These are phyloP conservation scores for Aspergillus haitiensis DNA, from an alignment of 495 filamentous ascomycete genomes.

Conservation along the genomic window DNA sequence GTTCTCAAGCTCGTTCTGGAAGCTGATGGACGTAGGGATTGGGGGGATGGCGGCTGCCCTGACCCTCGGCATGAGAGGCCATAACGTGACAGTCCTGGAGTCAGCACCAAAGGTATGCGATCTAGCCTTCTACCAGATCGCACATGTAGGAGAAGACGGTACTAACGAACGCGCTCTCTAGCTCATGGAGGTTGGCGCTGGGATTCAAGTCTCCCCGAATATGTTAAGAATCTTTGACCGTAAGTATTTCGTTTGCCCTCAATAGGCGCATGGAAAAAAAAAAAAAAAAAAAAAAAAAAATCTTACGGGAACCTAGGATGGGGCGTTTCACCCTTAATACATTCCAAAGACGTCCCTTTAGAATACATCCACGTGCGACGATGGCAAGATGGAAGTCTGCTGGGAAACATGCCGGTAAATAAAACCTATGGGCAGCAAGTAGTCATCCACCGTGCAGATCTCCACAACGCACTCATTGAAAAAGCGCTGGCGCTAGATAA, in stretches of 20 bases:
- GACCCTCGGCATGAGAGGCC: slow-evolving; percentile 55
- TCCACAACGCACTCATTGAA: slow-evolving; percentile 45
- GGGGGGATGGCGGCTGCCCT: slow-evolving; percentile 67
- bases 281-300: too few relatives aligned
- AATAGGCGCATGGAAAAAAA: too few relatives aligned
- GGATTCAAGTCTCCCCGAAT: slow-evolving; percentile 78
- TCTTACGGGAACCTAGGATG: slow-evolving; percentile 33
- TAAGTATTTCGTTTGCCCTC: slow-evolving; percentile 22
- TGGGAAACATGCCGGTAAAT: slow-evolving; percentile 43
- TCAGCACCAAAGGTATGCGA: slow-evolving; percentile 37
- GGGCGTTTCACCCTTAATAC: slow-evolving; percentile 44
- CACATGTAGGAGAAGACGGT: background rate
- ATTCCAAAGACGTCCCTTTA: slow-evolving; percentile 39
- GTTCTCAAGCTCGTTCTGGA: slow-evolving; percentile 5
- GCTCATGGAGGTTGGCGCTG: slow-evolving; percentile 68
- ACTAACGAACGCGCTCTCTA: slow-evolving; percentile 19
- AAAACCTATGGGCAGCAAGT: slow-evolving; percentile 44
- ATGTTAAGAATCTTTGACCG: slow-evolving; percentile 69
- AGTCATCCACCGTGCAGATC: slow-evolving; percentile 47
- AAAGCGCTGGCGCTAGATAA: slow-evolving; percentile 37
- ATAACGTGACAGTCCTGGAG: slow-evolving; percentile 42
- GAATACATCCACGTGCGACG: slow-evolving; percentile 46
- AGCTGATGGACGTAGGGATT: slow-evolving; percentile 60
- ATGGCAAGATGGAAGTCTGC: slow-evolving; percentile 43
- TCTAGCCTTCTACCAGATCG: background rate